phyloP scores from a whole-genome alignment of 306 rosid genomes.

The Castanea mollissima region DNA sequence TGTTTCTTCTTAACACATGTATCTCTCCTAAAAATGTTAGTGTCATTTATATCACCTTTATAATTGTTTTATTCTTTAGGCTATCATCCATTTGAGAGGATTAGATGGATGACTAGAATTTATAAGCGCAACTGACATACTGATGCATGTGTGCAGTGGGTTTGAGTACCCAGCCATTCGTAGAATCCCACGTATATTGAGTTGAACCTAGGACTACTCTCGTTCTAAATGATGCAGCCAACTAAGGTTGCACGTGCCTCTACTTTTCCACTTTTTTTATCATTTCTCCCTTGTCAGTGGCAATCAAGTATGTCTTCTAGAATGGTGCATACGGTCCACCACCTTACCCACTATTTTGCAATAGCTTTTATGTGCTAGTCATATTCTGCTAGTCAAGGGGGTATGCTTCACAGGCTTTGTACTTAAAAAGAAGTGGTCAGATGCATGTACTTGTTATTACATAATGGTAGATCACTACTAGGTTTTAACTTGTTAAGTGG shows the following conservation, averaged over 20 bases:
- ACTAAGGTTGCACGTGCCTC: neutral
- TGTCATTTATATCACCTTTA: neutral
- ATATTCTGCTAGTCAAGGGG: neutral
- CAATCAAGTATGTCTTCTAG: conserved; percentile 3
- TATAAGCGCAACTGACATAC: neutral
- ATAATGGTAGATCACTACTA: neutral
- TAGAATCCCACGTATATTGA: neutral
- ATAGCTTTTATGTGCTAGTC: neutral
- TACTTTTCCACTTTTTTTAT: neutral
- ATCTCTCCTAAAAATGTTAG: too few species aligned
- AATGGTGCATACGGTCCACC: neutral
- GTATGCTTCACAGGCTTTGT: neutral
- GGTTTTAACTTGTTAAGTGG: neutral
- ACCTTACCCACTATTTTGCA: neutral
- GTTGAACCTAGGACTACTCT: neutral
- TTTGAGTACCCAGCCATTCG: neutral
- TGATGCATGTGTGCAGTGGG: neutral
- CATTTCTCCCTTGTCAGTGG: neutral
- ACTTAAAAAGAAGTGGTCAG: neutral
- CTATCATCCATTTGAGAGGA: neutral
- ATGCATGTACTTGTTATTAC: neutral
- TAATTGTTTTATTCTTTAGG: neutral
- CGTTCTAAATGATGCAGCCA: neutral
- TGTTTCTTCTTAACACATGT: neutral
- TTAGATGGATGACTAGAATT: neutral